Evolutionary conservation across 257 asterid genomes (phyloP).

Genomic region (Primulina huaijiensis): DNA sequence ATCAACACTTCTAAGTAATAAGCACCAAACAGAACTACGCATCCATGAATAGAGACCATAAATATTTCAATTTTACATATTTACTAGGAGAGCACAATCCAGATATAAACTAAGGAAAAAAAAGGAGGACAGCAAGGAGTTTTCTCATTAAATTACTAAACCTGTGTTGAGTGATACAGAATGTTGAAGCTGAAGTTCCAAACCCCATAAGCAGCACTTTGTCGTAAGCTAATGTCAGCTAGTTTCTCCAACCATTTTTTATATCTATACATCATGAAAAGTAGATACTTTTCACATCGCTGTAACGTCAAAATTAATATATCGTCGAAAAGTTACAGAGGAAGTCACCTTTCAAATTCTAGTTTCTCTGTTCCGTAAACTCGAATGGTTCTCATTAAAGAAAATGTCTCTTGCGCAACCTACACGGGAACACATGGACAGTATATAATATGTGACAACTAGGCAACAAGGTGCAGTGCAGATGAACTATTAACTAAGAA

Average conservation of each 20-base stretch:
- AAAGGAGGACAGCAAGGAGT: slow-evolving; percentile 8
- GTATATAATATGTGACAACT: slow-evolving; percentile 19
- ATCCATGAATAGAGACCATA: neutral
- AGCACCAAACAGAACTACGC: neutral
- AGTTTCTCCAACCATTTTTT: slow-evolving; percentile 69
- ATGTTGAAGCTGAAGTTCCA: slow-evolving; percentile 91
- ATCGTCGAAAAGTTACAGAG: neutral
- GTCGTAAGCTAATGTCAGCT: slow-evolving; percentile 79
- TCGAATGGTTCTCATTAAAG: slow-evolving; percentile 91
- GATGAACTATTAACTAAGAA: slow-evolving; percentile 8
- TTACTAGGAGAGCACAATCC: slow-evolving; percentile 4
- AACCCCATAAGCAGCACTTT: slow-evolving; percentile 94
- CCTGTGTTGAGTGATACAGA: slow-evolving; percentile 92
- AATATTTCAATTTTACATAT: neutral
- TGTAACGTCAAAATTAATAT: slow-evolving; percentile 18
- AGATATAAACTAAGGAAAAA: slow-evolving; percentile 4
- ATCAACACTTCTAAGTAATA: slow-evolving; percentile 8
- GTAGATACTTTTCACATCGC: slow-evolving; percentile 5
- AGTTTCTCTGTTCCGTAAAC: slow-evolving; percentile 87
- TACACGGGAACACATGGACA: slow-evolving; percentile 29
- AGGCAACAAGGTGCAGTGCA: slow-evolving; percentile 15
- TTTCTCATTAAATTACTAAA: slow-evolving; percentile 30
- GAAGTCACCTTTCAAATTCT: slow-evolving; percentile 69
- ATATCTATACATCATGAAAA: slow-evolving; percentile 47
- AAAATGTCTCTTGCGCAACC: slow-evolving; percentile 95